A percentile compares a stretch with the other conserved stretches of the same genome.
These are phyloP conservation scores for Acer saccharum DNA, from an alignment of 345 rosid genomes.

Conservation along the genomic window DNA sequence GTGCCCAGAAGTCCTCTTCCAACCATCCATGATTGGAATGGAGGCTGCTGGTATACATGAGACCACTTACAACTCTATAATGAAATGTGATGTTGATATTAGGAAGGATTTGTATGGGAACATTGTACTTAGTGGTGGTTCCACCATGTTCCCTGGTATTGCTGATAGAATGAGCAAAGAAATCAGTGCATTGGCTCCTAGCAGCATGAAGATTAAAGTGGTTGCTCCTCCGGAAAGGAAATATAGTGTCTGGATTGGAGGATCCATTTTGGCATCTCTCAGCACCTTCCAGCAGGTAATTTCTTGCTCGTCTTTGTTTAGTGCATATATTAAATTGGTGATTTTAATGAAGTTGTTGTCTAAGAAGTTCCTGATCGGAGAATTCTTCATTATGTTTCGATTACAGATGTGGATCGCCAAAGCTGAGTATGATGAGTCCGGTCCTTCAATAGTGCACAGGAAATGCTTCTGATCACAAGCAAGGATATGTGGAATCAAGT, in stretches of 20 bases:
- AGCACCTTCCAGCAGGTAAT: slow-evolving; percentile 73
- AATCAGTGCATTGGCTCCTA: slow-evolving; percentile 67
- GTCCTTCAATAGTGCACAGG: slow-evolving; percentile 65
- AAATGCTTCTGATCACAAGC: slow-evolving; percentile 46
- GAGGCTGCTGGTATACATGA: slow-evolving; percentile 73
- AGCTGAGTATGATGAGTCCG: slow-evolving; percentile 62
- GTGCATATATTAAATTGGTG: background rate
- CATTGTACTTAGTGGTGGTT: slow-evolving; percentile 74
- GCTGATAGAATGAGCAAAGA: slow-evolving; percentile 82
- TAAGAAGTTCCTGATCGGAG: background rate
- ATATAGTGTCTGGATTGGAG: slow-evolving; percentile 76
- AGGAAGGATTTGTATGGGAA: slow-evolving; percentile 73
- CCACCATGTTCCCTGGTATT: slow-evolving; percentile 72
- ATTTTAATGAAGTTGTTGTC: background rate
- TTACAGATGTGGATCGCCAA: slow-evolving; percentile 64
- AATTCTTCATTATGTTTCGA: background rate
- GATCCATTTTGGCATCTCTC: slow-evolving; percentile 73
- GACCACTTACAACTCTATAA: slow-evolving; percentile 71
- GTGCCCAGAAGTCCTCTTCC: slow-evolving; percentile 71
- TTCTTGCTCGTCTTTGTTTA: background rate
- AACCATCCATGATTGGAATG: slow-evolving; percentile 73
- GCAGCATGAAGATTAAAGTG: slow-evolving; percentile 77
- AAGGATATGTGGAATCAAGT: background rate
- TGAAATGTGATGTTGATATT: slow-evolving; percentile 73
- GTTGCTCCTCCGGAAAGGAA: slow-evolving; percentile 83